Base-by-base conservation (phyloP, 2,329 filamentous ascomycete genomes). In the Diaporthe capsici region DNA sequence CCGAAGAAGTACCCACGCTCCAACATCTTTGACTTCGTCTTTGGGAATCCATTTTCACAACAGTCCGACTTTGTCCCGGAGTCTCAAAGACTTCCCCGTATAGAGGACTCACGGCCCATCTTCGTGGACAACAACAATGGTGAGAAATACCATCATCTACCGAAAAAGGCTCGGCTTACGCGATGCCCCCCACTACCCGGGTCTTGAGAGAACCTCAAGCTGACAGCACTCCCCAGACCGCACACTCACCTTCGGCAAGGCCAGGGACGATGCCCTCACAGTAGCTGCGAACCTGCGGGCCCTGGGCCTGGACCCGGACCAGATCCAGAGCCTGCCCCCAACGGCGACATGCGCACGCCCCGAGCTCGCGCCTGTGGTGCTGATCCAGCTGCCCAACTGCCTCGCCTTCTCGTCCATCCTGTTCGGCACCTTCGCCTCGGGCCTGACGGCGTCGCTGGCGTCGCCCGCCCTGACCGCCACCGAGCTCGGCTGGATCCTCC, bases 341-440 rank as follows among this genome's bases (percentile, higher is more conserved):
- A 86, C 85, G 2, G 78, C 85, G 12, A 82, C 84, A 17, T 86
- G 85, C 65, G 74, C 81, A 5, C 76, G 80, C 0, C 84, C 85
- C 4, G 82, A 86, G 75, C 79, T 86, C 68, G 83, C 85, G 0
- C 85, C 85, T 3, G 80, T 86, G 20, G 84, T 87, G 34, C 81
- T 86, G 39, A 80, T 87, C 76, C 85, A 86, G 75, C 80, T 86
- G 13, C 85, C 85, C 53, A 87, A 87, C 78, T 85, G 82, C 71
- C 79, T 86, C 2, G 80, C 82, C n/a, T 86, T 86, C 47, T 81
- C 82, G 0, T 81, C 84, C 0, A 71, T 83, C 10, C 42, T 84
- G 3, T 79, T 86, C 61, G 85, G 85, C 60, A 78, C 80, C n/a
- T 79, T 86, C 37, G 85, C 85, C 10, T 80, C 85, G 5, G 84